Conservation (phyloP, 495 filamentous ascomycete genomes). For the Halenospora varia region DNA sequence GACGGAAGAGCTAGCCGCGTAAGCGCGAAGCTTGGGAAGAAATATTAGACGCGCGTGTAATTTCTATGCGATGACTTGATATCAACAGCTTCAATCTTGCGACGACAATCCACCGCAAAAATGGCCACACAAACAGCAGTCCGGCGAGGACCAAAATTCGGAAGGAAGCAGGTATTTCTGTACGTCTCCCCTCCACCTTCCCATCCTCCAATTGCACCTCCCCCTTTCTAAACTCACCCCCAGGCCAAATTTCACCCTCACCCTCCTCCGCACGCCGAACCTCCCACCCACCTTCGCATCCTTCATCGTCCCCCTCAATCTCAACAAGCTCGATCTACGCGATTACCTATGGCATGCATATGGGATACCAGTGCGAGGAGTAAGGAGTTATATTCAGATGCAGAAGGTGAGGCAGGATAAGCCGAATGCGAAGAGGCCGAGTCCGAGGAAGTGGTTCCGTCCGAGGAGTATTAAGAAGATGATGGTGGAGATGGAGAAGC, state of each 20-base stretch:
- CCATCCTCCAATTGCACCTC: not conserved
- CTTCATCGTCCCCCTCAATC: constrained; percentile 79
- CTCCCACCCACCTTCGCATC: constrained; percentile 73
- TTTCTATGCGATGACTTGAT: not conserved
- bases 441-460: constrained; percentile 45
- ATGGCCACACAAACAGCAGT: constrained; percentile 4
- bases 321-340: constrained; percentile 88
- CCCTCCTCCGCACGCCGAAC: constrained; percentile 66
- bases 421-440: constrained; percentile 32
- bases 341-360: constrained; percentile 84
- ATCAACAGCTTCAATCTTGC: not conserved
- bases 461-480: constrained; percentile 77
- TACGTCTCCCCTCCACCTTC: constrained; percentile 34
- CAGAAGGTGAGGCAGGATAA: constrained; percentile 51
- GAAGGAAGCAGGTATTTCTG: constrained; percentile 65
- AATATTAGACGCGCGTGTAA: not conserved
- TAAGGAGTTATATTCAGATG: constrained; percentile 78
- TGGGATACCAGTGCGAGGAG: constrained; percentile 55
- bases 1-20: not conserved
- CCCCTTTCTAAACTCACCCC: constrained; percentile 2
- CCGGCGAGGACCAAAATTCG: constrained; percentile 25
- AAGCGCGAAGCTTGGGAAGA: not conserved
- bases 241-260: constrained; percentile 75
- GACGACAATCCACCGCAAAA: not conserved
- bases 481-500: constrained; percentile 78